These are phyloP conservation scores for Lepiota venenata DNA, from an alignment of 768 basidiomycete genomes.

Conservation along the genomic window DNA sequence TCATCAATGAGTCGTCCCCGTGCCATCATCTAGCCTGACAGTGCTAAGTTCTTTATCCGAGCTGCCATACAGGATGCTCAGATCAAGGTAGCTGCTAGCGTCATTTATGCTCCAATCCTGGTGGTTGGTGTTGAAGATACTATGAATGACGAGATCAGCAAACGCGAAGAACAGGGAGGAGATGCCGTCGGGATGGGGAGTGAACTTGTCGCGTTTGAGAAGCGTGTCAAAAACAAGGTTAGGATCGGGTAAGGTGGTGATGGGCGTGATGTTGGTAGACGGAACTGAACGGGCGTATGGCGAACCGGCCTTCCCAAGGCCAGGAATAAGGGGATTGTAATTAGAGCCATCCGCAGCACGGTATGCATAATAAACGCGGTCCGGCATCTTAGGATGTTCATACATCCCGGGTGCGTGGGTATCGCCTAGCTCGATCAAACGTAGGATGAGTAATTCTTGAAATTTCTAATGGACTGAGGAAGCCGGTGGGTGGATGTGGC, in stretches of 20 bases:
- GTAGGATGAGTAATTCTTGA: neutral
- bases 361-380: slow-evolving; percentile 42
- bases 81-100: slow-evolving; percentile 71
- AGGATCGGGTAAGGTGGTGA: slow-evolving; percentile 56
- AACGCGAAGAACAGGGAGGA: slow-evolving; percentile 78
- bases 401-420: neutral
- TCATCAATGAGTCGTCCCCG: slow-evolving; percentile 67
- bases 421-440: too few relatives aligned
- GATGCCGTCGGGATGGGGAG: slow-evolving; percentile 63
- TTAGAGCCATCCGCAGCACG: slow-evolving; percentile 60
- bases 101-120: slow-evolving; percentile 53
- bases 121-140: slow-evolving; percentile 58
- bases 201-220: slow-evolving; percentile 46
- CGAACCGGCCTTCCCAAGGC: slow-evolving; percentile 54
- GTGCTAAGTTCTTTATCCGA: slow-evolving; percentile 40
- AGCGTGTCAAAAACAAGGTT: slow-evolving; percentile 71
- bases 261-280: slow-evolving; percentile 37
- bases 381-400: neutral
- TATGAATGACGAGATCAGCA: slow-evolving; percentile 73
- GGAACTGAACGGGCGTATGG: slow-evolving; percentile 72
- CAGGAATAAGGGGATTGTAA: slow-evolving; percentile 52
- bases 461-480: slow-evolving; percentile 27
- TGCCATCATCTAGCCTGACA: slow-evolving; percentile 61
- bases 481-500: slow-evolving; percentile 66
- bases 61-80: slow-evolving; percentile 72